Evolutionary conservation across 148 eudicot genomes (phyloP).

Genomic region (Hydrangea macrophylla): DNA sequence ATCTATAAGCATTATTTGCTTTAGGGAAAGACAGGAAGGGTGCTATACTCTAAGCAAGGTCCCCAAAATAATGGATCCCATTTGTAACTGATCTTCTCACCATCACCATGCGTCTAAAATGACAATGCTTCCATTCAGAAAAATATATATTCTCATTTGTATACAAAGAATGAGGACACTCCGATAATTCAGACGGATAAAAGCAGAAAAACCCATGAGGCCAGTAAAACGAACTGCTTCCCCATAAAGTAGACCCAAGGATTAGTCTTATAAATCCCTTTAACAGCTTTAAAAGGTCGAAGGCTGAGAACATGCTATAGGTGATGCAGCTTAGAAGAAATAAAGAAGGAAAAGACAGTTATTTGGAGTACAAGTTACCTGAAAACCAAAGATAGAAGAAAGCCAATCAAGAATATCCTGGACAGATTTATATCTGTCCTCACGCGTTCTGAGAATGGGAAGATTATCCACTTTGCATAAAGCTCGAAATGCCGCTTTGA

Average conservation of each 20-base stretch:
- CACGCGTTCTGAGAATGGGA: conserved; percentile 61
- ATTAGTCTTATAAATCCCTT: too few relatives aligned
- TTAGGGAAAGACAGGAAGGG: background rate
- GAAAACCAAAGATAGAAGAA: conserved; percentile 80
- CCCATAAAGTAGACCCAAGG: too few relatives aligned
- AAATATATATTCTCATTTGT: too few relatives aligned
- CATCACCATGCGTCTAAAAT: background rate
- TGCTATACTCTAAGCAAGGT: background rate
- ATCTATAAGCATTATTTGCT: background rate
- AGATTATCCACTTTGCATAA: conserved; percentile 62
- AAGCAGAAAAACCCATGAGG: too few relatives aligned
- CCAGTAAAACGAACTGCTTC: too few relatives aligned
- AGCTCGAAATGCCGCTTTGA: conserved; percentile 79
- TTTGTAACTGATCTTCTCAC: background rate
- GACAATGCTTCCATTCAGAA: background rate
- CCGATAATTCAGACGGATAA: too few relatives aligned
- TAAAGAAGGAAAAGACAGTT: background rate
- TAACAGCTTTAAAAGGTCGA: background rate
- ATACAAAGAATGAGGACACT: too few relatives aligned
- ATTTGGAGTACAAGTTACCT: conserved; percentile 40
- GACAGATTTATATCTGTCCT: conserved; percentile 53
- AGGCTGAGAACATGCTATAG: background rate
- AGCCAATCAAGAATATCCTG: conserved; percentile 91
- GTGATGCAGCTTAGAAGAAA: too few relatives aligned
- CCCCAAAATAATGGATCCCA: background rate